Evolutionary conservation across 192 early-diverging fungal genomes (phyloP), one percentile per base, ranked within the genome.

Genomic region (Spizellomyces sp.): DNA sequence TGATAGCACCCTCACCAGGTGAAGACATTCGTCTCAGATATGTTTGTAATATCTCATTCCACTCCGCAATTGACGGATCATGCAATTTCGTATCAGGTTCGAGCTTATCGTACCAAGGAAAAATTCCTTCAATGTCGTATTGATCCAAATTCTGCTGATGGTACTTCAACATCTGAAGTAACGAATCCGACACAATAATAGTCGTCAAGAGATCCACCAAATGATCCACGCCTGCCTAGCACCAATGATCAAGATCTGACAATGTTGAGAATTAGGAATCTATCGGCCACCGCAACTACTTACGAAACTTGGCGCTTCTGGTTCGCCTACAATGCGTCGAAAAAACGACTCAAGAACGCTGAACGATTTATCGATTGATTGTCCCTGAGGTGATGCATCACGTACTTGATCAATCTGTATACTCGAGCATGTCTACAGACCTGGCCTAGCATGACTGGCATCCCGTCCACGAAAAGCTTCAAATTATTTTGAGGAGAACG

Each of bases 401-500:
- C 27, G 27, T 3, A 36, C 27, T 36, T 36, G 27, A 0, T 36
- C 27, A 36, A 36, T 36, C 27, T 36, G 27, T 36, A 36, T 36
- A 2, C 27, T 36, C 3, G 3, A 36, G 27, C 27, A 36, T 36
- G 27, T 36, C 27, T 36, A 36, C 27, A 36, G 27, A 36, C 27
- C 27, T 36, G 27, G 27, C 27, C 27, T 36, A 36, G 27, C 27
- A 36, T 36, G 27, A 36, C 3, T 36, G 27, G 27, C 27, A 36
- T 9, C 5, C 85, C 85, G 12, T 87, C 69, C 10, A 84, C 61
- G 67, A 82, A 89, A 8, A 88, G 27, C 17, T 77, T 82, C 10
- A 89, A 44, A 63, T 89, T 88, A 62, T 85, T 89, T 57, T 80
- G 80, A 7, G 88, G 85, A n/a, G 67, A 67, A 10, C 41, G 36